Conservation (phyloP, 352 stramenopile species). For the Globisporangium takayamanum region DNA sequence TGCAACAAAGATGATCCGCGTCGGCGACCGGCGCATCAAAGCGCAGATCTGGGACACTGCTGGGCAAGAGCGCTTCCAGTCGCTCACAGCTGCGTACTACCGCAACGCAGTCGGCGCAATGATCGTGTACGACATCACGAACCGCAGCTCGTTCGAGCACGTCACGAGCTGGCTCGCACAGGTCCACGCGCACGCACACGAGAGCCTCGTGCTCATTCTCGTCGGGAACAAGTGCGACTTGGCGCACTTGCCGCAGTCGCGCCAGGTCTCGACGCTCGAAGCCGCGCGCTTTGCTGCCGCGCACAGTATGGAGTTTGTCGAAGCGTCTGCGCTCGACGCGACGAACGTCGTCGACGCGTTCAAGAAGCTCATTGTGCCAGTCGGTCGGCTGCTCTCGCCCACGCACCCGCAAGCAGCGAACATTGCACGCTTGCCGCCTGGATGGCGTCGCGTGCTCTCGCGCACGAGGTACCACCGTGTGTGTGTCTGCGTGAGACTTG, state of each 20-base stretch:
- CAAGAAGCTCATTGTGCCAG: slow-evolving; percentile 84
- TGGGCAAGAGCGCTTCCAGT: slow-evolving; percentile 89
- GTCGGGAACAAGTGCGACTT: slow-evolving; percentile 88
- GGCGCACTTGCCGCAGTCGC: slow-evolving; percentile 60
- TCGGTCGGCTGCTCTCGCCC: slow-evolving; percentile 69
- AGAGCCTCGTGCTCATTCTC: slow-evolving; percentile 79
- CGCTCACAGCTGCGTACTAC: slow-evolving; percentile 90
- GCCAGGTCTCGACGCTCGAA: slow-evolving; percentile 83
- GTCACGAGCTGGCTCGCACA: slow-evolving; percentile 72
- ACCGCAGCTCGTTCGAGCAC: slow-evolving; percentile 79
- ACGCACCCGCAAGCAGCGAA: slow-evolving; percentile 37
- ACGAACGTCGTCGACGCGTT: slow-evolving; percentile 86
- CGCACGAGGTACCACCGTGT: slow-evolving; percentile 37
- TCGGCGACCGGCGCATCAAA: slow-evolving; percentile 78
- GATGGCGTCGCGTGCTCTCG: slow-evolving; percentile 77
- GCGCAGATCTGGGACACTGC: slow-evolving; percentile 88
- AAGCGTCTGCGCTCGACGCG: slow-evolving; percentile 78
- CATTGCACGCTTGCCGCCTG: slow-evolving; percentile 56
- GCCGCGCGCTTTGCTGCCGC: slow-evolving; percentile 72
- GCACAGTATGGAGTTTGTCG: slow-evolving; percentile 83
- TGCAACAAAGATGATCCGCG: slow-evolving; percentile 79
- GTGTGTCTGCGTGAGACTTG: not conserved
- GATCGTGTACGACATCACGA: slow-evolving; percentile 92
- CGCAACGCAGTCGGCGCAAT: slow-evolving; percentile 87
- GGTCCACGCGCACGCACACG: slow-evolving; percentile 75